These are phyloP conservation scores for Lactarius deliciosus DNA, from an alignment of 768 basidiomycete species.

Conservation along the genomic window DNA sequence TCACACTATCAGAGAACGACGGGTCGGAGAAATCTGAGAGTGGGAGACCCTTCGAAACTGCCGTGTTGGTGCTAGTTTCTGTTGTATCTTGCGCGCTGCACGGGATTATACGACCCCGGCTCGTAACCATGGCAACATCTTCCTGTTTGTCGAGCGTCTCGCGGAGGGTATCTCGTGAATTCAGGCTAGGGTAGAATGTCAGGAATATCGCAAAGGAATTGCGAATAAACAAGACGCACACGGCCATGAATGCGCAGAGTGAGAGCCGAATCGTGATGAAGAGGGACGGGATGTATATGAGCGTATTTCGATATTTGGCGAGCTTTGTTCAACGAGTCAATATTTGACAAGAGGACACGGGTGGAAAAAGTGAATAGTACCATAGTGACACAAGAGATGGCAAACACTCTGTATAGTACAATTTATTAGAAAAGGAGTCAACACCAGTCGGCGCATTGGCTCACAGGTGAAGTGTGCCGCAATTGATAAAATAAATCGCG, in stretches of 20 bases:
- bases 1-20: neutral
- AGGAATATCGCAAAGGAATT: neutral
- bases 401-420: neutral
- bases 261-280: neutral
- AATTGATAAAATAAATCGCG: neutral
- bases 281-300: neutral
- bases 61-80: neutral
- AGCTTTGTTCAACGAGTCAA: neutral
- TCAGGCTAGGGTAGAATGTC: neutral
- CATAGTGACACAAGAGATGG: neutral
- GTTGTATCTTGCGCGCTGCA: neutral
- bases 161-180: neutral
- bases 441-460: neutral
- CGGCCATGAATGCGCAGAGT: neutral
- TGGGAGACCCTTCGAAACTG: neutral
- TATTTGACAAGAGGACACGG: neutral
- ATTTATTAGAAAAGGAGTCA: neutral
- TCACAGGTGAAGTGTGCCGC: neutral
- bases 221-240: neutral
- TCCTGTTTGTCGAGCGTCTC: neutral
- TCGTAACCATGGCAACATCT: neutral
- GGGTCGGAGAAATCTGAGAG: neutral
- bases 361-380: neutral
- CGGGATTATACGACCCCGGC: too few relatives aligned
- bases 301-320: neutral